Percentiles rank a stretch among this genome's conserved stretches.
Conservation (phyloP, 2,329 filamentous ascomycete species). For the Fusarium torreyae region DNA sequence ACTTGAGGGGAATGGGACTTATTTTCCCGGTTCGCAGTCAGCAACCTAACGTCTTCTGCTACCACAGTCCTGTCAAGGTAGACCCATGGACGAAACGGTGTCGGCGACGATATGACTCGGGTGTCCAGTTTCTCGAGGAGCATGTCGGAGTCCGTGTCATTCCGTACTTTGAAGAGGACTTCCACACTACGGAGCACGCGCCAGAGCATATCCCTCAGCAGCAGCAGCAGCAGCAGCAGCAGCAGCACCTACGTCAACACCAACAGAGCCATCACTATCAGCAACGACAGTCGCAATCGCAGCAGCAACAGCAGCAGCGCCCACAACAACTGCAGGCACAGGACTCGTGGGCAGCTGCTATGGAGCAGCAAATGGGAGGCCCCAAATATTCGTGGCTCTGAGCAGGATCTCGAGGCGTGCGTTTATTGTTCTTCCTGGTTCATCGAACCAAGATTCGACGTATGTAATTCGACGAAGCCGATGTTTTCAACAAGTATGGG, state of each 20-base stretch:
- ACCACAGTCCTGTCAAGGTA: conserved; percentile 61
- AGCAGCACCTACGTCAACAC: conserved; percentile 10
- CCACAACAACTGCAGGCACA: conserved; percentile 47
- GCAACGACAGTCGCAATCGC: conserved; percentile 30
- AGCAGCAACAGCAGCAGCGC: conserved; percentile 34
- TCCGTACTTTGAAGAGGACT: conserved; percentile 62
- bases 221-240: conserved; percentile 30
- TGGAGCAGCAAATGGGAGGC: conserved; percentile 49
- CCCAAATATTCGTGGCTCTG: conserved; percentile 55
- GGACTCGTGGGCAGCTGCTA: conserved; percentile 57
- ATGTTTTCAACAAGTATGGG: conserved; percentile 28
- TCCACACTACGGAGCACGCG: conserved; percentile 59
- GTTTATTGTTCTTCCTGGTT: conserved; percentile 26
- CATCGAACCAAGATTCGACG: conserved; percentile 7
- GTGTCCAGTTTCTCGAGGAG: conserved; percentile 56
- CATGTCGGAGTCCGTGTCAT: conserved; percentile 57
- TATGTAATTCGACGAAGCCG: conserved; percentile 26
- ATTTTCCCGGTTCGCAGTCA: conserved; percentile 57
- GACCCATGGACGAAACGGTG: conserved; percentile 63
- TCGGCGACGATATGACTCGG: conserved; percentile 58
- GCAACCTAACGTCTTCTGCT: conserved; percentile 59
- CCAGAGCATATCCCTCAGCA: conserved; percentile 50
- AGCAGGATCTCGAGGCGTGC: conserved; percentile 38
- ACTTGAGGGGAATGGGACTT: conserved; percentile 55
- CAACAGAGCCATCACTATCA: conserved; percentile 30